These are phyloP conservation scores for Chaetoceros muelleri DNA, from an alignment of 108 stramenopile species.

Conservation along the genomic window DNA sequence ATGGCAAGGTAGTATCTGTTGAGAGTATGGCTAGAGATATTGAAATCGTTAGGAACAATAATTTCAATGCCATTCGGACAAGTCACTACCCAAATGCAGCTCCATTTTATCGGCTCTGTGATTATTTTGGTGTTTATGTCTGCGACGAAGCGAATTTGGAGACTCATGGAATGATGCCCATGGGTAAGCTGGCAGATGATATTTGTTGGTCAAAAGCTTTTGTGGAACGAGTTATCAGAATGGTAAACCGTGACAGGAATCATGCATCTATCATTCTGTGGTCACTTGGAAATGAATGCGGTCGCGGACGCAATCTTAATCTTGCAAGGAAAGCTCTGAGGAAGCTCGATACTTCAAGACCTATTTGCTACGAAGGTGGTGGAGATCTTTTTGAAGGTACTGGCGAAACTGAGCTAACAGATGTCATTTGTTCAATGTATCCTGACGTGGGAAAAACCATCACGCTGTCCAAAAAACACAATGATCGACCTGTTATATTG, in stretches of 20 bases:
- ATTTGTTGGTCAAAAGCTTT: conserved; percentile 59
- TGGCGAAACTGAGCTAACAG: conserved; percentile 64
- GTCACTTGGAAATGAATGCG: conserved; percentile 91
- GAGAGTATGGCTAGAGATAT: conserved; percentile 62
- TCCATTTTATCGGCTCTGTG: conserved; percentile 85
- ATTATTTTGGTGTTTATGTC: conserved; percentile 86
- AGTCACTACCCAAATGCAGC: conserved; percentile 91
- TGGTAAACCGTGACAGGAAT: conserved; percentile 83
- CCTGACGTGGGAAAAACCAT: conserved; percentile 44
- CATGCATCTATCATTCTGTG: conserved; percentile 87
- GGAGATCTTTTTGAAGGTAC: conserved; percentile 41
- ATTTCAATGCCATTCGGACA: conserved; percentile 94
- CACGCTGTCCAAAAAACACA: conserved; percentile 36
- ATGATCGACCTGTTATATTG: conserved; percentile 81
- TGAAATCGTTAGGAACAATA: conserved; percentile 54
- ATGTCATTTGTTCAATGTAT: conserved; percentile 96
- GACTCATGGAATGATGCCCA: conserved; percentile 86
- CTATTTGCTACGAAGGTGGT: conserved; percentile 72
- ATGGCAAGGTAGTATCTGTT: conserved; percentile 65
- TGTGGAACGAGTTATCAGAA: conserved; percentile 58
- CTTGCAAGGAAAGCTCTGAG: conserved; percentile 38
- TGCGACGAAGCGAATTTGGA: conserved; percentile 97
- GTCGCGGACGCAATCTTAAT: conserved; percentile 57
- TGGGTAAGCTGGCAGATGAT: conserved; percentile 66
- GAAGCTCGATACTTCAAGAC: conserved; percentile 60